Base-by-base conservation (phyloP, 768 basidiomycete species). In the Galerina marginata region DNA sequence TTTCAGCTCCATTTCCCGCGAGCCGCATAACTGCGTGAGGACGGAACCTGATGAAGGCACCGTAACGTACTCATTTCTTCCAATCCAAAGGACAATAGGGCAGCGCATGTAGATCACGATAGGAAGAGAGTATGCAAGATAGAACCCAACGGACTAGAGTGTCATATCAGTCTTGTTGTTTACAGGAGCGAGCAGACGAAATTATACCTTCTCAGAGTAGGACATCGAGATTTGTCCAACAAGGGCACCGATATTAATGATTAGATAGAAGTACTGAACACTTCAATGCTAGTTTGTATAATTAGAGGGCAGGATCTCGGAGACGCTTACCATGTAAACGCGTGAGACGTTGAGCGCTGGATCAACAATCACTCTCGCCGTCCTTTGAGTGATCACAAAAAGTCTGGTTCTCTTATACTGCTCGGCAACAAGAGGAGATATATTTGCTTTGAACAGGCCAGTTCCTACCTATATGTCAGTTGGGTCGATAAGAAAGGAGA, bases 391-490 rank as follows among this genome's bases (percentile, higher is more conserved):
- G 3, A 67, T 42, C 23, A 90, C 74, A 71, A 86, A 90, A 15
- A 80, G 76, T 61, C 78, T 79, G 10, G 81, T 85, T 48, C 79
- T 75, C 57, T 73, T 80, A 68, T 89, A 88, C 67, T 93, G 92
- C 71, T 93, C 92, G 6, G 92, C 91, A 25, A 93, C 80, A 62
- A 93, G 77, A 2, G 91, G 91, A 0, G 87, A 88, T 61, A 93
- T 86, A 69, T 91, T 92, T 2, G 86, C 75, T 74, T 93, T 92
- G 82, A 92, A 90, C 15, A 86, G 76, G 6, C 90, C 90, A 6
- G 90, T 82, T 14, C 89, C 85, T 74, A 45, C 10, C 7, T 11
- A 7, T 12, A 4, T 25, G 29, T 53, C 7, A 46, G 37, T 53
- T 25, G 15, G 46, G 15, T 2, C 7, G 9, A 15, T 6, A 4